Evolutionary conservation across 768 basidiomycete genomes (phyloP).

Genomic region (Suillus sp.): DNA sequence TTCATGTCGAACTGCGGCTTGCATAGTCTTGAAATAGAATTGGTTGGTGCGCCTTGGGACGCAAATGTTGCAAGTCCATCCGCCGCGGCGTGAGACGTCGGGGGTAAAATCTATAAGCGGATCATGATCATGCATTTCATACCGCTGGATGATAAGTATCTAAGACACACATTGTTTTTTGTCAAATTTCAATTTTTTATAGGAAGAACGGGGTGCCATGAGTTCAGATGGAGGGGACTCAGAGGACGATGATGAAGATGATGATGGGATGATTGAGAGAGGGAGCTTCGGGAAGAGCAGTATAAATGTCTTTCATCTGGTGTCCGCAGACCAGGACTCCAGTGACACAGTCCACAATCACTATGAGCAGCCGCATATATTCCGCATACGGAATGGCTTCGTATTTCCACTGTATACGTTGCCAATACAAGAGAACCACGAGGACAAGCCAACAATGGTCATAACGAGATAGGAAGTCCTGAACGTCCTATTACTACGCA

Average conservation of each 20-base stretch:
- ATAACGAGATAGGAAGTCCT: slow-evolving; percentile 3
- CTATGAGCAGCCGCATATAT: slow-evolving; percentile 1
- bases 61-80: slow-evolving; percentile 39
- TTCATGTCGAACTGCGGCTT: slow-evolving; percentile 38
- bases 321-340: not conserved
- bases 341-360: not conserved
- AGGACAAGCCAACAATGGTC: not conserved
- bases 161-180: slow-evolving; percentile 5
- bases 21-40: slow-evolving; percentile 26
- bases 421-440: slow-evolving; percentile 1
- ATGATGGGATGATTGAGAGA: slow-evolving; percentile 2
- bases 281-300: not conserved
- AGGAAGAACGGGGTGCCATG: not conserved
- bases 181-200: not conserved
- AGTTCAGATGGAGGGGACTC: not conserved
- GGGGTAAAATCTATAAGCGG: slow-evolving; percentile 28
- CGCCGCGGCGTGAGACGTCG: slow-evolving; percentile 27
- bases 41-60: slow-evolving; percentile 23
- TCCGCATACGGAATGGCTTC: slow-evolving; percentile 1
- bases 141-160: not conserved
- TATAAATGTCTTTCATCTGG: slow-evolving; percentile 6
- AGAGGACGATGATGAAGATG: not conserved
- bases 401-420: slow-evolving; percentile 6
- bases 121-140: not conserved
- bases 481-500: not conserved